Conservation (phyloP, 495 filamentous ascomycete genomes). For the Aspergillus leporis region DNA sequence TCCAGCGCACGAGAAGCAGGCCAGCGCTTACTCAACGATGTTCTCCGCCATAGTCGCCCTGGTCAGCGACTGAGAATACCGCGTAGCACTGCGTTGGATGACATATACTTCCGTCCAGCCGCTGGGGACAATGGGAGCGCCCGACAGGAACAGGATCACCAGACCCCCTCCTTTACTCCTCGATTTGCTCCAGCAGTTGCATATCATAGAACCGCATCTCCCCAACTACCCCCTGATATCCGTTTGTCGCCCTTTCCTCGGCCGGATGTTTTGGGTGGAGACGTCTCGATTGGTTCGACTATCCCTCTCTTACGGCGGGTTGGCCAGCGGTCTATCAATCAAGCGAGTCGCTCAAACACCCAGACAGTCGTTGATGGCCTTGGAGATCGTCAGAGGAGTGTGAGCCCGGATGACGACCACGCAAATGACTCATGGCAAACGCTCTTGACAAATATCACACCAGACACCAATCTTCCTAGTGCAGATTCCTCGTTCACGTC, state of each 20-base stretch:
- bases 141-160: conserved; percentile 21
- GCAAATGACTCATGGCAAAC: conserved; percentile 71
- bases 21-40: conserved; percentile 31
- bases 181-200: conserved; percentile 47
- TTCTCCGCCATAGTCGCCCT: conserved; percentile 32
- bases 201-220: conserved; percentile 30
- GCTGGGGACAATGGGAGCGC: conserved; percentile 18
- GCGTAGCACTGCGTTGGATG: conserved; percentile 27
- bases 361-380: conserved; percentile 63
- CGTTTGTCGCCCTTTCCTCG: conserved; percentile 30
- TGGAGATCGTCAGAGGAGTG: conserved; percentile 79
- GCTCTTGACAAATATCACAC: conserved; percentile 74
- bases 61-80: conserved; percentile 35
- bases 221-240: conserved; percentile 25
- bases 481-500: conserved; percentile 79
- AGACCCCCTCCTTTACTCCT: conserved; percentile 35
- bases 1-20: conserved; percentile 37
- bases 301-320: conserved; percentile 24
- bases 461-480: conserved; percentile 78
- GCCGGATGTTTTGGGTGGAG: conserved; percentile 22
- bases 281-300: conserved; percentile 16
- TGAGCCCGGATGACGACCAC: conserved; percentile 68
- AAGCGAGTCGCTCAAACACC: conserved; percentile 20
- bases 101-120: conserved; percentile 27
- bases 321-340: conserved; percentile 29